Evolutionary conservation across 805 yeast species (phyloP), one percentile per base, ranked within the genome.

Genomic region (Saccharomycopsis sp.): DNA sequence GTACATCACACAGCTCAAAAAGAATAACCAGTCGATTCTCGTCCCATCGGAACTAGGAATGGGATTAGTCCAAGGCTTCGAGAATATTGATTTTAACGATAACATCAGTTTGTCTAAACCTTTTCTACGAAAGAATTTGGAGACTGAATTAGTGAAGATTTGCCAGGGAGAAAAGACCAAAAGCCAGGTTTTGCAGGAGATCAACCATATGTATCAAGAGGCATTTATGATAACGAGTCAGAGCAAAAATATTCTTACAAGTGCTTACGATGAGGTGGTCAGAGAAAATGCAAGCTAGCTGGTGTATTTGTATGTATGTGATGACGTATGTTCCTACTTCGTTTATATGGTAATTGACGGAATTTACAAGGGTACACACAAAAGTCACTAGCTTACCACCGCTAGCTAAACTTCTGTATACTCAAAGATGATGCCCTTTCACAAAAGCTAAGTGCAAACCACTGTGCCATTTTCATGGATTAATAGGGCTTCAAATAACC

Each of bases 11-110:
- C 83, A 75, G 51, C 74, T 76, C 8, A 75, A 71, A 60, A 62
- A 63, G 5, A 71, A 71, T 3, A 72, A 71, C 50, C 73, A 74
- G 23, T 72, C 72, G 1, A 74, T 75, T 53, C 70, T 94, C 14
- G 73, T 86, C 3, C 99, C 99, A 0, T 84, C 97, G 0, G 79
- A 80, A 5, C 73, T 94, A 8, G 99, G 99, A 0, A 82, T 86
- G 71, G 91, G 94, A 0, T 73, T 94, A 9, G 92, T 90, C 29
- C 91, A 87, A 66, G 97, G 97, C 0, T 91, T 94, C 69, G 91
- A 89, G 57, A 77, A 79, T 50, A 81, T 94, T 58, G 90, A 87
- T 2, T 77, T 89, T 34, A 74, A 70, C 54, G 91, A 90, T 64
- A 73, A 77, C 59, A 70, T 79, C 47, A 84, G 92, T 0, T 75